Evolutionary conservation across 176 grass and related monocot genomes (phyloP).

Genomic region (Elaeis guineensis): DNA sequence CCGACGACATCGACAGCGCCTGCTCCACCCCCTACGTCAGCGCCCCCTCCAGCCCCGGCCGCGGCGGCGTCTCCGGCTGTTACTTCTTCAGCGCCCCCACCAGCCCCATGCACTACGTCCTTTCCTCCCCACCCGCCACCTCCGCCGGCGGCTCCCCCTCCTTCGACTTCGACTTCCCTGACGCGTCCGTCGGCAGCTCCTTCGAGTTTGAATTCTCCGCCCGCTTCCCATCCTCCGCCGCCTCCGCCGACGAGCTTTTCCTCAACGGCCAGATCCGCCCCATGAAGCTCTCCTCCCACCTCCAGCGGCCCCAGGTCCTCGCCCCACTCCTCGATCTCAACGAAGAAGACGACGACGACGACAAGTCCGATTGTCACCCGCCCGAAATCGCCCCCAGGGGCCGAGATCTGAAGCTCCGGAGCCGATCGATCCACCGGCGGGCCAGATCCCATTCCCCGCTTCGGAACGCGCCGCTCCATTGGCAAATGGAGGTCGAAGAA

Average conservation of each 20-base stretch:
- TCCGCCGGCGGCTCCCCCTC: conserved; percentile 1
- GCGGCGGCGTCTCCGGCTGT: not conserved
- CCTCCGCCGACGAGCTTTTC: conserved; percentile 20
- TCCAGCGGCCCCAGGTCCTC: conserved; percentile 12
- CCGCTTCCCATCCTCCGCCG: conserved; percentile 10
- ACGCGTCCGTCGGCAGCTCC: conserved; percentile 3
- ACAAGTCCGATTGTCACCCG: not conserved
- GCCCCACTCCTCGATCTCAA: conserved; percentile 11
- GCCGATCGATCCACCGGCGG: conserved; percentile 16
- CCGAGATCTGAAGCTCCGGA: conserved; percentile 18
- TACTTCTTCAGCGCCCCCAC: conserved; percentile 24
- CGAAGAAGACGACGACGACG: not conserved
- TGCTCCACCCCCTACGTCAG: conserved; percentile 28
- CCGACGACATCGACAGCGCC: conserved; percentile 15
- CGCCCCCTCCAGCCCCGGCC: conserved; percentile 17
- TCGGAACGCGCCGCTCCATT: conserved; percentile 9
- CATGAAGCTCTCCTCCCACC: conserved; percentile 24
- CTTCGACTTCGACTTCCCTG: no score
- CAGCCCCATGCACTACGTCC: conserved; percentile 19
- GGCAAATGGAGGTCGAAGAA: conserved; percentile 2
- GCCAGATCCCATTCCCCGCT: conserved; percentile 19
- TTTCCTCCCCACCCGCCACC: conserved; percentile 8
- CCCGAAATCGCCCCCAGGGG: not conserved
- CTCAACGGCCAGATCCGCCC: conserved; percentile 25
- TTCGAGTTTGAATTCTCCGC: conserved; percentile 28